These are phyloP conservation scores for Magnusiomyces suaveolens DNA, from an alignment of 1,139 yeast species.

Conservation along the genomic window DNA sequence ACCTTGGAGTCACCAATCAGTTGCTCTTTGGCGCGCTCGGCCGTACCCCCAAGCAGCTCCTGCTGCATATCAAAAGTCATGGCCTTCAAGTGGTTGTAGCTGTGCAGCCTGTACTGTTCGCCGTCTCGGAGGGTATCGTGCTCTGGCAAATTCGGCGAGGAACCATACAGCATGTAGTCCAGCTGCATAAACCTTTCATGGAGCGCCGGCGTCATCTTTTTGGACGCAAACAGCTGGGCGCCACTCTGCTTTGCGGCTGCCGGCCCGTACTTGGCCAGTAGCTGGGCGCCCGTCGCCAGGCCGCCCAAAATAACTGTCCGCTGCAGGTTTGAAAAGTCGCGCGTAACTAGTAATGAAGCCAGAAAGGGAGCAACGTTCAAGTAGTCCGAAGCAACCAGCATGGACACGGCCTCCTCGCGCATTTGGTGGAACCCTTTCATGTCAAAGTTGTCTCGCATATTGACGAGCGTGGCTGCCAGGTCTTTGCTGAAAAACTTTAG, in stretches of 20 bases:
- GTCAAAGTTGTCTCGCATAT: constrained; percentile 42
- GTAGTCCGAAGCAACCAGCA: constrained; percentile 45
- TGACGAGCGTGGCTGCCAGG: constrained; percentile 40
- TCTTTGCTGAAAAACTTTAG: constrained; percentile 41
- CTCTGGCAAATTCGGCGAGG: background rate
- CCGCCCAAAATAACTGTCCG: constrained; percentile 48
- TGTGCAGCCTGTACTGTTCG: background rate
- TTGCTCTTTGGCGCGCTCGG: constrained; percentile 37
- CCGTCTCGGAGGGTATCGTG: background rate
- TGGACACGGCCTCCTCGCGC: constrained; percentile 43
- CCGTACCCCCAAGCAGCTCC: constrained; percentile 29
- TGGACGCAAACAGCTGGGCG: constrained; percentile 33
- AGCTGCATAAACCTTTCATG: background rate
- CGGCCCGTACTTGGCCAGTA: constrained; percentile 1
- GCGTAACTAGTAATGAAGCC: constrained; percentile 40
- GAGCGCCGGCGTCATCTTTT: constrained; percentile 36
- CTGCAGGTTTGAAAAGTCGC: constrained; percentile 60
- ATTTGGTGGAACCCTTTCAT: constrained; percentile 43
- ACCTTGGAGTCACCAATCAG: constrained; percentile 41
- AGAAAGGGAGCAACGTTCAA: constrained; percentile 34
- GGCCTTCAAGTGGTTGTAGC: background rate
- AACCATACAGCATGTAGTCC: background rate
- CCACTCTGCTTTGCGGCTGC: background rate
- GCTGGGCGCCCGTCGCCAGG: constrained; percentile 42
- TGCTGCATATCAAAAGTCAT: constrained; percentile 16